Conservation (phyloP, 129 eudicot genomes). For the Centaurea solstitialis region DNA sequence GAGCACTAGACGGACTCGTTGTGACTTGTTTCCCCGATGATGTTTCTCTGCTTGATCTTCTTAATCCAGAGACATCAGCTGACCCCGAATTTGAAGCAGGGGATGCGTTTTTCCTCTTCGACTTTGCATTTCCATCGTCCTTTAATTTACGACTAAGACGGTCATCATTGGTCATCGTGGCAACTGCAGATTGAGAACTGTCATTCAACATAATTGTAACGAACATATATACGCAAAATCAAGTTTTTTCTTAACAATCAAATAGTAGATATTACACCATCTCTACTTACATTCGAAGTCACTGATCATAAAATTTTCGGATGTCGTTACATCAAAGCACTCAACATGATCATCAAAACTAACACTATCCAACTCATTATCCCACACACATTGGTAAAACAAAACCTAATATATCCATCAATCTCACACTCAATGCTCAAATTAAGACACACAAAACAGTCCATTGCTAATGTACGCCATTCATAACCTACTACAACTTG, state of each 20-base stretch:
- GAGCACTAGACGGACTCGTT: conserved; percentile 31
- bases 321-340: not conserved
- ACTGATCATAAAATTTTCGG: not conserved
- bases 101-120: conserved; percentile 34
- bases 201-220: not conserved
- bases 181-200: conserved; percentile 7
- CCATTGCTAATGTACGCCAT: not conserved
- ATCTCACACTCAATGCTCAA: too few relatives aligned
- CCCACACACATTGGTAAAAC: not conserved
- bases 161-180: conserved; percentile 43
- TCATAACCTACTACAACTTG: not conserved
- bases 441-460: too few relatives aligned
- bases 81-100: conserved; percentile 30
- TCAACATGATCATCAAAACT: not conserved
- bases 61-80: conserved; percentile 31
- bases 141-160: conserved; percentile 25
- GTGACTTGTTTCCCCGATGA: conserved; percentile 40
- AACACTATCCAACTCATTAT: not conserved
- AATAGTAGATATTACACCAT: not conserved
- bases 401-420: not conserved
- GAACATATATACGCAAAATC: not conserved
- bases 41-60: conserved; percentile 55
- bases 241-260: not conserved
- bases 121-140: conserved; percentile 31
- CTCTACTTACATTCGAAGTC: not conserved